These are phyloP conservation scores for Aspergillus sp. DNA, from an alignment of 2,329 filamentous ascomycete genomes.

Conservation along the genomic window DNA sequence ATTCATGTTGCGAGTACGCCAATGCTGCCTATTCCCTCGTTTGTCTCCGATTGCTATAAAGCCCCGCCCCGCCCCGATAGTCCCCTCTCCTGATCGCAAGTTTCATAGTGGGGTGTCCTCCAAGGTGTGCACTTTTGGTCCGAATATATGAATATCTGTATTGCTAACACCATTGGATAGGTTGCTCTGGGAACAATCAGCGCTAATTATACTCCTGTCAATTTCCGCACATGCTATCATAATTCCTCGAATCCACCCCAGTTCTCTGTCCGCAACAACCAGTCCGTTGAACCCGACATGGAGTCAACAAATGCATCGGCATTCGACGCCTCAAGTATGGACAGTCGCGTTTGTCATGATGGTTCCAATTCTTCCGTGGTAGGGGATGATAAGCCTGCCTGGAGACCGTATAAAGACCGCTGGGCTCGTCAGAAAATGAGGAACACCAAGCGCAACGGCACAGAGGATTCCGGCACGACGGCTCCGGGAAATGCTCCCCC, in stretches of 20 bases:
- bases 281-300: slow-evolving; percentile 7
- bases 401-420: slow-evolving; percentile 24
- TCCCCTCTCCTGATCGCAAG: slow-evolving; percentile 13
- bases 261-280: background rate
- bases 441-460: background rate
- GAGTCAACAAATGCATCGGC: slow-evolving; percentile 2
- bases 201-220: background rate
- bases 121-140: slow-evolving; percentile 16
- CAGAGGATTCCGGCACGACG: slow-evolving; percentile 1
- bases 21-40: slow-evolving; percentile 6
- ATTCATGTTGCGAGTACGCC: background rate
- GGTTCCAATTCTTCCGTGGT: background rate
- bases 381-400: slow-evolving; percentile 11
- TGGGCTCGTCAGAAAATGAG: slow-evolving; percentile 18
- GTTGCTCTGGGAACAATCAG: background rate
- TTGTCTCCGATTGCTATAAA: background rate
- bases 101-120: slow-evolving; percentile 19
- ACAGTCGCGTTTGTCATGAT: slow-evolving; percentile 4
- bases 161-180: slow-evolving; percentile 1
- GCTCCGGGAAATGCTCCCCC: background rate
- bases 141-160: background rate
- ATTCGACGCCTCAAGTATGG: slow-evolving; percentile 3
- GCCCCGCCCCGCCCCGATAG: background rate
- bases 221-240: background rate
- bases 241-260: background rate